These are phyloP conservation scores for Glycine latifolia DNA, from an alignment of 306 rosid genomes.

Conservation along the genomic window DNA sequence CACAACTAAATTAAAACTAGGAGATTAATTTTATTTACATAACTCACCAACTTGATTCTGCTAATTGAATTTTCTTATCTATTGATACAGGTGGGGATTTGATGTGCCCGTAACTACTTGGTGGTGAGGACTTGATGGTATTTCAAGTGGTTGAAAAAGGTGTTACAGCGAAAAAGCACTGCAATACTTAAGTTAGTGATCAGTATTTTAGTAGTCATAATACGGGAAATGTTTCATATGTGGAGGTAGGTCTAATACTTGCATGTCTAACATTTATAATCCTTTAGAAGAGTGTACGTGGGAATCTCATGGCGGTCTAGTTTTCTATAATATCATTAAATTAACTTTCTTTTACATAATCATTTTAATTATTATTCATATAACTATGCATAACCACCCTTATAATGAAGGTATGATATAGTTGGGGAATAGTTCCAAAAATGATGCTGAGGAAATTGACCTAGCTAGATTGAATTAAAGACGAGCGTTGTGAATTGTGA, in stretches of 20 bases:
- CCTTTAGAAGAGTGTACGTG: background rate
- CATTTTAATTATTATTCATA: background rate
- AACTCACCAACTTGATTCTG: background rate
- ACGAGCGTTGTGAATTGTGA: background rate
- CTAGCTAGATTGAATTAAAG: background rate
- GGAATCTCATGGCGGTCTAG: background rate
- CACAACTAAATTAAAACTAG: background rate
- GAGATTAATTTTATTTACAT: background rate
- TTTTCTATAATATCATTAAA: background rate
- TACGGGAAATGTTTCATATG: background rate
- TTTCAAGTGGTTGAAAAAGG: background rate
- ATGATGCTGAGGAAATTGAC: background rate
- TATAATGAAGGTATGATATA: background rate
- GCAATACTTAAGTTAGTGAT: background rate
- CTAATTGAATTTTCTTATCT: slow-evolving; percentile 24
- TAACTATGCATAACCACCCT: background rate
- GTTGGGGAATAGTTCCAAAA: background rate
- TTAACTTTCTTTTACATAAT: background rate
- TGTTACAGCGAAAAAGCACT: background rate
- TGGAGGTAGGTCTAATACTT: background rate
- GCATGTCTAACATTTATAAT: background rate
- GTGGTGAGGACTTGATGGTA: background rate
- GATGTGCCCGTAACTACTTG: background rate
- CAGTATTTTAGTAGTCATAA: background rate
- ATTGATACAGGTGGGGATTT: background rate